A percentile compares a stretch with the other conserved stretches of the same genome.
Conservation (phyloP, 73 alveolate species). For the Paramecium pentaurelia region DNA sequence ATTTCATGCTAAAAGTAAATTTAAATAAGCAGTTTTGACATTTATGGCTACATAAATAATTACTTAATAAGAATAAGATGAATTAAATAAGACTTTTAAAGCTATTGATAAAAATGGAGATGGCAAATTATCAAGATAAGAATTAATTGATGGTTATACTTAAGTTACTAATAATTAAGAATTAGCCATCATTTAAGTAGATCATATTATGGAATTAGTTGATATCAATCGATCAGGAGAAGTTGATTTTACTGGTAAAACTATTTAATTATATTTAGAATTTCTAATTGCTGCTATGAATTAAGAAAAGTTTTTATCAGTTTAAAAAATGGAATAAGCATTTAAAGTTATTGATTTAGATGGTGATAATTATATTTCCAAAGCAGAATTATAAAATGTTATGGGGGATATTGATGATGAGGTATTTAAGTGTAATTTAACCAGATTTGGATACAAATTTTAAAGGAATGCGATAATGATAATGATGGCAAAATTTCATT, state of each 20-base stretch:
- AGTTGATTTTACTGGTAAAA: slow-evolving; percentile 62
- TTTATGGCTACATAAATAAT: slow-evolving; percentile 58
- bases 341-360: slow-evolving; percentile 64
- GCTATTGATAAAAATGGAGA: slow-evolving; percentile 79
- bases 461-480: slow-evolving; percentile 59
- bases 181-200: slow-evolving; percentile 37
- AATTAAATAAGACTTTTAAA: slow-evolving; percentile 67
- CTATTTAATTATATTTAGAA: not conserved
- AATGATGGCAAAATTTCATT: slow-evolving; percentile 59
- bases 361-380: slow-evolving; percentile 61
- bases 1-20: slow-evolving; percentile 53
- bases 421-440: not conserved
- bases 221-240: slow-evolving; percentile 65
- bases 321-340: slow-evolving; percentile 56
- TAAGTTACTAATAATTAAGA: slow-evolving; percentile 33
- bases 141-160: slow-evolving; percentile 64
- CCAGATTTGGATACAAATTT: slow-evolving; percentile 46
- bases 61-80: slow-evolving; percentile 58
- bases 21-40: slow-evolving; percentile 58
- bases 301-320: slow-evolving; percentile 54
- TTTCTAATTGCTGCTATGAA: slow-evolving; percentile 63
- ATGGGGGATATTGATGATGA: slow-evolving; percentile 62
- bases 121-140: slow-evolving; percentile 77
- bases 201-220: slow-evolving; percentile 51
- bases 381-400: slow-evolving; percentile 43